A percentile compares a stretch with the other conserved stretches of the same genome.
phyloP scores from a whole-genome alignment of 768 basidiomycete genomes.

The Candolleomyces aberdarensis region DNA sequence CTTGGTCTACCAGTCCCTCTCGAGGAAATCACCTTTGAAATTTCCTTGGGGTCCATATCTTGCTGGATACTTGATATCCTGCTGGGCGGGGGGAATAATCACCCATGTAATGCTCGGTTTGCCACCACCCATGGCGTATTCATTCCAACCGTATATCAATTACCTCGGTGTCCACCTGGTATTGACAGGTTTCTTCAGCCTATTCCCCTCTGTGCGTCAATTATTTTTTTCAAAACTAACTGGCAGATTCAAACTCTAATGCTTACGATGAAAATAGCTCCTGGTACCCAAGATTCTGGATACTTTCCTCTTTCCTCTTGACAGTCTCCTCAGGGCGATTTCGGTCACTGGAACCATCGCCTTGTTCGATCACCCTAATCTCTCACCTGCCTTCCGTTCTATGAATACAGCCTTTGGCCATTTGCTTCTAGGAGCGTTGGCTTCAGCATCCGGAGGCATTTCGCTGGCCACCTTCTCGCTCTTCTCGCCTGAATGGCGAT shows the following conservation, averaged over 20 bases:
- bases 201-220: conserved; percentile 35
- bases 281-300: conserved; percentile 34
- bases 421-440: conserved; percentile 44
- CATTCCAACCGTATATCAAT: conserved; percentile 42
- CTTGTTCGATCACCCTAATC: conserved; percentile 26
- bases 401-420: conserved; percentile 34
- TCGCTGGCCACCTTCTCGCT: conserved; percentile 40
- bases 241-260: background rate
- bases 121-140: conserved; percentile 46
- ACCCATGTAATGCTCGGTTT: conserved; percentile 42
- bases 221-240: background rate
- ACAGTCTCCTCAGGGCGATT: conserved; percentile 44
- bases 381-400: conserved; percentile 3
- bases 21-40: conserved; percentile 23
- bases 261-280: conserved; percentile 15
- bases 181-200: conserved; percentile 38
- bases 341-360: conserved; percentile 35
- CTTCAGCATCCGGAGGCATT: conserved; percentile 45
- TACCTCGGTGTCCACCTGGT: conserved; percentile 45
- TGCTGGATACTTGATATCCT: conserved; percentile 42
- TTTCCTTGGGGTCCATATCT: conserved; percentile 44
- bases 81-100: conserved; percentile 47
- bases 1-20: conserved; percentile 39
- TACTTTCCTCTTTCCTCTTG: conserved; percentile 46
- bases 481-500: conserved; percentile 42